Evolutionary conservation across 2,329 filamentous ascomycete genomes (phyloP).

Genomic region (Leptographium wingfieldii): DNA sequence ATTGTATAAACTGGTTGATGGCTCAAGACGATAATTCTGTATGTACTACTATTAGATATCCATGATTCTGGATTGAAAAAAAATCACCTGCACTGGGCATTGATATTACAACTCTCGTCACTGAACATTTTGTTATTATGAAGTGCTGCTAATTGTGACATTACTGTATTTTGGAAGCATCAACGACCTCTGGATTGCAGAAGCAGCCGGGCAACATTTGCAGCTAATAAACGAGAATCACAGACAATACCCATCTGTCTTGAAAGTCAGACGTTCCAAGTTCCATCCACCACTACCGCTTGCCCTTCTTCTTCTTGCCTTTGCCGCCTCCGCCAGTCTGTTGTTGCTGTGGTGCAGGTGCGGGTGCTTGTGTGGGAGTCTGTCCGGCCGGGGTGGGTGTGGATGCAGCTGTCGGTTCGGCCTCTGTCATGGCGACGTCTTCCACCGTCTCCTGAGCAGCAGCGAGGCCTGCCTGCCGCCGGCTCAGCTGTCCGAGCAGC

Average conservation of each 20-base stretch:
- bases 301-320: conserved; percentile 62
- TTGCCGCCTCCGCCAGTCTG: conserved; percentile 29
- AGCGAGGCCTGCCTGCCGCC: conserved; percentile 48
- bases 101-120: neutral
- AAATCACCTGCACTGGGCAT: neutral
- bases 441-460: conserved; percentile 26
- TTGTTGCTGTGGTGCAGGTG: conserved; percentile 10
- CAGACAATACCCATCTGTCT: too few relatives aligned
- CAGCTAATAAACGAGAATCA: neutral
- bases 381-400: conserved; percentile 8
- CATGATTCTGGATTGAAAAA: conserved; percentile 1
- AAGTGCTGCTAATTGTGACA: too few relatives aligned
- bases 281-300: conserved; percentile 33
- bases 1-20: conserved; percentile 2
- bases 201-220: neutral
- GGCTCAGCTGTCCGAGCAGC: conserved; percentile 62
- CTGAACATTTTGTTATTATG: too few relatives aligned
- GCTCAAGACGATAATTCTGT: conserved; percentile 7
- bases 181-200: neutral
- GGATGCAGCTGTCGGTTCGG: conserved; percentile 19
- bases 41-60: conserved; percentile 8
- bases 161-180: neutral
- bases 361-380: conserved; percentile 18
- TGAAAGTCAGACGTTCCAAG: too few relatives aligned
- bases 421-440: conserved; percentile 19